These are phyloP conservation scores for Thermoascus crustaceus DNA, from an alignment of 2,329 filamentous ascomycete species.

Conservation along the genomic window DNA sequence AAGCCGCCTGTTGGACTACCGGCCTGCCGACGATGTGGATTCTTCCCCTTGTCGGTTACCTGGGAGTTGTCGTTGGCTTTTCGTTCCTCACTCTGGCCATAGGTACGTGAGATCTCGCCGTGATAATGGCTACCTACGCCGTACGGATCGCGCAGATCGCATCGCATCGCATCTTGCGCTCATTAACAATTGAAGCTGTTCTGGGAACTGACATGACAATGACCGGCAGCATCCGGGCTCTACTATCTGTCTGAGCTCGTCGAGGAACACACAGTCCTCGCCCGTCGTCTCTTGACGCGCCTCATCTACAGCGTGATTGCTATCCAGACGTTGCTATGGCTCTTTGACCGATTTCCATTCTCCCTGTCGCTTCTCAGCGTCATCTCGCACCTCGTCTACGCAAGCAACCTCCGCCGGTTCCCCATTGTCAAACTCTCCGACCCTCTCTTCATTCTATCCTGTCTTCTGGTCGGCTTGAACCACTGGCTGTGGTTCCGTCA, in stretches of 20 bases:
- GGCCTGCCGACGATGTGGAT: constrained; percentile 70
- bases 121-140: too few relatives aligned
- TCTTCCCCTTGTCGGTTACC: constrained; percentile 80
- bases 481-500: constrained; percentile 95
- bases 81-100: constrained; percentile 91
- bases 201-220: constrained; percentile 2
- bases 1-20: too few relatives aligned
- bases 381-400: constrained; percentile 73
- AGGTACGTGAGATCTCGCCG: constrained; percentile 43
- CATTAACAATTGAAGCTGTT: too few relatives aligned
- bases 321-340: constrained; percentile 63
- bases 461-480: constrained; percentile 75
- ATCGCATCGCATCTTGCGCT: constrained; percentile 1
- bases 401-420: constrained; percentile 72
- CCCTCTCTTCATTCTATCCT: constrained; percentile 77
- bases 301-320: constrained; percentile 77
- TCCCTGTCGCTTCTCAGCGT: constrained; percentile 66
- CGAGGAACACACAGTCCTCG: constrained; percentile 91
- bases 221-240: constrained; percentile 69
- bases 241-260: constrained; percentile 98
- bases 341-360: constrained; percentile 81
- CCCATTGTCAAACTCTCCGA: constrained; percentile 78
- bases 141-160: too few relatives aligned
- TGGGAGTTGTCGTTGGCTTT: constrained; percentile 82
- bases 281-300: constrained; percentile 74